Percentiles rank a stretch among this genome's conserved stretches.
Evolutionary conservation across 768 basidiomycete species (phyloP).

Genomic region (Dacryopinax spathularia): DNA sequence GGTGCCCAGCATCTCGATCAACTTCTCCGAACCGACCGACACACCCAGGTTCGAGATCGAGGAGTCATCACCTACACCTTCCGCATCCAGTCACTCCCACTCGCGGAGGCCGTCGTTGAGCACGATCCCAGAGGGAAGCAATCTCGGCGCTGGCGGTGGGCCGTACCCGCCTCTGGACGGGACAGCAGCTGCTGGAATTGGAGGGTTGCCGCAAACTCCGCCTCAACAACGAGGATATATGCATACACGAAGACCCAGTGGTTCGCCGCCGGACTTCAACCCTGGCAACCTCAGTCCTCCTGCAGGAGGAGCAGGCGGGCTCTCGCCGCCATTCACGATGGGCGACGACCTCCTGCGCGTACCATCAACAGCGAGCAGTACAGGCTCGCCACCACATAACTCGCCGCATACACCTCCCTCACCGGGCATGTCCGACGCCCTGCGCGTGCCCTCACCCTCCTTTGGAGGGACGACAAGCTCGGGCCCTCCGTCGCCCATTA

Average conservation of each 20-base stretch:
- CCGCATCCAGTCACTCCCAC: background rate
- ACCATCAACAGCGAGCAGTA: background rate
- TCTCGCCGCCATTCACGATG: background rate
- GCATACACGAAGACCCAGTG: background rate
- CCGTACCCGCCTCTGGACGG: too few relatives aligned
- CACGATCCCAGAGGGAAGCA: background rate
- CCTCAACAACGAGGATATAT: background rate
- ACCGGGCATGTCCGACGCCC: background rate
- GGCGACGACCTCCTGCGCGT: background rate
- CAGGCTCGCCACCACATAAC: background rate
- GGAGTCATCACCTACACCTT: background rate
- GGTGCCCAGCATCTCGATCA: background rate
- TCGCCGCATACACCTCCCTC: background rate
- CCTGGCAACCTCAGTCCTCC: background rate
- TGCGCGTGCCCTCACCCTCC: background rate
- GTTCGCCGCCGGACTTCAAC: background rate
- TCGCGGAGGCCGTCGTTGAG: background rate
- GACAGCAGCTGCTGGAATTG: too few relatives aligned
- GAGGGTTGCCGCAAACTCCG: background rate
- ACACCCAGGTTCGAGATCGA: background rate
- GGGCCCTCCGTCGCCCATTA: background rate
- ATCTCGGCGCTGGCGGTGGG: background rate
- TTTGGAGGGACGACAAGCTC: background rate
- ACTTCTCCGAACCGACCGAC: background rate
- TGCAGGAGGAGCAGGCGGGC: background rate